Evolutionary conservation across 2,329 filamentous ascomycete genomes (phyloP).

Genomic region (Microdochium bolleyi): DNA sequence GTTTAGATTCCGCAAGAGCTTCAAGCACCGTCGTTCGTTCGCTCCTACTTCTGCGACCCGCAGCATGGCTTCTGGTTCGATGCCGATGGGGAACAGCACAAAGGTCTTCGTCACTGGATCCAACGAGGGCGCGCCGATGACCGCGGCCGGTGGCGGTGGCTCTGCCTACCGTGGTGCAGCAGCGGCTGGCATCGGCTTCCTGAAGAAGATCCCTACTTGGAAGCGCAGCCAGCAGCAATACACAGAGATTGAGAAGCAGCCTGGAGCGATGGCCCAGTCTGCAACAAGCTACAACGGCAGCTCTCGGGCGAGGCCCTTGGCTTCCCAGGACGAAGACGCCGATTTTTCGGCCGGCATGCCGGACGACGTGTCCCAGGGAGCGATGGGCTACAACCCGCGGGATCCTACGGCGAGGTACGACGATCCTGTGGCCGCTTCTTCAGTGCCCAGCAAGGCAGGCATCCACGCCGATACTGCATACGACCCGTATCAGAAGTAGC

Average conservation of each 20-base stretch:
- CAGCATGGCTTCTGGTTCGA: neutral
- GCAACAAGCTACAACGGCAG: neutral
- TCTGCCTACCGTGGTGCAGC: neutral
- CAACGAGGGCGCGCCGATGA: neutral
- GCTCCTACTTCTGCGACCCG: neutral
- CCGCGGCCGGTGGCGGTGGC: neutral
- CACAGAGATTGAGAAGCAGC: slow-evolving; percentile 19
- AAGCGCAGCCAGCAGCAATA: slow-evolving; percentile 16
- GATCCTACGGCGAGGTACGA: neutral
- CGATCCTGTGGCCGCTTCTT: neutral
- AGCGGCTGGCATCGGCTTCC: slow-evolving; percentile 4
- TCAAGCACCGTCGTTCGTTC: neutral
- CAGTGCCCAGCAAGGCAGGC: neutral
- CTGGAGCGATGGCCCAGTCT: slow-evolving; percentile 3
- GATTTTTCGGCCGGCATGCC: neutral
- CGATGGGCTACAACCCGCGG: neutral
- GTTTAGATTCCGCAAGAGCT: neutral
- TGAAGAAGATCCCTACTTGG: slow-evolving; percentile 14
- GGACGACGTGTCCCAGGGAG: neutral
- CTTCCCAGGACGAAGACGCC: slow-evolving; percentile 4
- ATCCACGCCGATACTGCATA: neutral
- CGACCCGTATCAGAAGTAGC: neutral
- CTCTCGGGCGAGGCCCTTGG: slow-evolving; percentile 5
- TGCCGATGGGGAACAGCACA: neutral
- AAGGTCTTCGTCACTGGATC: neutral